phyloP scores from a whole-genome alignment of 2,329 filamentous ascomycete species.

The Colletotrichum paranaense region DNA sequence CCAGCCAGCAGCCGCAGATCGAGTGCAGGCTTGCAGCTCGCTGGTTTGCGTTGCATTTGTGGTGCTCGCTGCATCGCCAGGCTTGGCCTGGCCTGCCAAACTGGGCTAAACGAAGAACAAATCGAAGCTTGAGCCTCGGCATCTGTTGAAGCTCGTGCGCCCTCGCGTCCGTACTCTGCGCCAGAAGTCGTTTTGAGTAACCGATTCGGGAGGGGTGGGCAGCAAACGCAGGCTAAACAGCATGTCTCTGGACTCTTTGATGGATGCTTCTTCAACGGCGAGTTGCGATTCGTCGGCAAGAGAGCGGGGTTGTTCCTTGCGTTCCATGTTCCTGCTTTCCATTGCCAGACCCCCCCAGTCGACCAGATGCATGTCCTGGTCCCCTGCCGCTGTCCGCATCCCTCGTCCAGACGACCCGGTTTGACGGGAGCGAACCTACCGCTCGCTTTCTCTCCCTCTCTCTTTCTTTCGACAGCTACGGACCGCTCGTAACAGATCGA shows the following conservation, averaged over 20 bases:
- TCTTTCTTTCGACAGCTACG: constrained; percentile 1
- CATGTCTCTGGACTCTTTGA: not conserved
- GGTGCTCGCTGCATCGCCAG: constrained; percentile 21
- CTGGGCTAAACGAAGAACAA: not conserved
- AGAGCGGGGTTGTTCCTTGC: constrained; percentile 6
- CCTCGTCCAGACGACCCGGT: constrained; percentile 9
- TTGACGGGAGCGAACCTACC: constrained; percentile 12
- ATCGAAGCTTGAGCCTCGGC: constrained; percentile 26
- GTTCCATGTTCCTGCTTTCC: not conserved
- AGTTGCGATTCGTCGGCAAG: constrained; percentile 26
- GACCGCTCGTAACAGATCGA: constrained; percentile 3
- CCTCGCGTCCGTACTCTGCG: not conserved
- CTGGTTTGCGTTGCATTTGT: constrained; percentile 9
- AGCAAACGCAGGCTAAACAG: not conserved
- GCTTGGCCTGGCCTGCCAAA: constrained; percentile 11
- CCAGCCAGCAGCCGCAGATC: not conserved
- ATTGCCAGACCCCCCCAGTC: not conserved
- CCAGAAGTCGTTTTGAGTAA: not conserved
- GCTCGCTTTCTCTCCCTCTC: constrained; percentile 17
- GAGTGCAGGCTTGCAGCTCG: not conserved
- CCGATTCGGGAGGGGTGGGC: constrained; percentile 1
- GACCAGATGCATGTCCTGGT: not conserved
- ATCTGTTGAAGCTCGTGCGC: constrained; percentile 34
- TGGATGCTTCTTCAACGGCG: constrained; percentile 1
- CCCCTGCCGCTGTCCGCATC: constrained; percentile 3